A percentile compares a stretch with the other conserved stretches of the same genome.
phyloP scores from a whole-genome alignment of 2,329 filamentous ascomycete species.

The Botrytis sinoallii region DNA sequence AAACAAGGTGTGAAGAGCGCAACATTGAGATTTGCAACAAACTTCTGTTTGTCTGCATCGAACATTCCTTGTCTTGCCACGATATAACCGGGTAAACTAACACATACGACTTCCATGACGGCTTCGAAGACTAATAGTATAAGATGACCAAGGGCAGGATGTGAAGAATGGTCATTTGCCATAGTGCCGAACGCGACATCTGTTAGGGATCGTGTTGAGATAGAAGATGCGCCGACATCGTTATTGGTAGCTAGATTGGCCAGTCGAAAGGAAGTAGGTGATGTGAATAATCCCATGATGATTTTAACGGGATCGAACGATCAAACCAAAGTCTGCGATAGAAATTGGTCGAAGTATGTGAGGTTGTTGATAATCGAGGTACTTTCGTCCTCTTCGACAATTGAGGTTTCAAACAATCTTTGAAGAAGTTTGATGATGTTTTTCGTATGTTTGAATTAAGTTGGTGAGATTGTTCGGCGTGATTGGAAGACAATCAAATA shows the following conservation, averaged over 20 bases:
- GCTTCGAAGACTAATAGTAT: conserved; percentile 73
- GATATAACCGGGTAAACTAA: conserved; percentile 90
- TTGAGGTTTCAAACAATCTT: neutral
- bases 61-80: conserved; percentile 89
- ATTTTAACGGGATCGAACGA: neutral
- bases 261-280: conserved; percentile 47
- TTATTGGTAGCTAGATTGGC: conserved; percentile 37
- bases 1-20: conserved; percentile 95
- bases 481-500: neutral
- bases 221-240: conserved; percentile 29
- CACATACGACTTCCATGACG: conserved; percentile 90
- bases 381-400: conserved; percentile 12
- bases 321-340: neutral
- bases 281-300: conserved; percentile 44
- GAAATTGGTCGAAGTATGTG: neutral
- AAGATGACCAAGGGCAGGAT: conserved; percentile 46
- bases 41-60: conserved; percentile 93
- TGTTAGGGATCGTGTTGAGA: conserved; percentile 25
- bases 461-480: neutral
- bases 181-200: conserved; percentile 29
- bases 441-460: neutral
- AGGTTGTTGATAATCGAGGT: conserved; percentile 6
- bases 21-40: conserved; percentile 93
- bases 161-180: conserved; percentile 33
- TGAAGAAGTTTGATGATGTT: neutral